These are phyloP conservation scores for Datura wrightii DNA, from an alignment of 257 asterid genomes.

Conservation along the genomic window DNA sequence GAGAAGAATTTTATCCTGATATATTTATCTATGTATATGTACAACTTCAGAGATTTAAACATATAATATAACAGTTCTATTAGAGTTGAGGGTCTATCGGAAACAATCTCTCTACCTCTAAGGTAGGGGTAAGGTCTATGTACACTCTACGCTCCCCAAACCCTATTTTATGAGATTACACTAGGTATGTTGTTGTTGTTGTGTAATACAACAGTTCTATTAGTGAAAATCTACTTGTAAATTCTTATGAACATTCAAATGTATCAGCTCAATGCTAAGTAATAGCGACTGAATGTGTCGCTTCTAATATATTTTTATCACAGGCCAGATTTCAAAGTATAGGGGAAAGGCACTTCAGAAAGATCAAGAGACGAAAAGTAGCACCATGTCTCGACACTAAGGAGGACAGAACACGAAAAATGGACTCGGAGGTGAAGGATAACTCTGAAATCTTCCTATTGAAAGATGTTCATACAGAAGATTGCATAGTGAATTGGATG, in stretches of 20 bases:
- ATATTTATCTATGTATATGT: neutral
- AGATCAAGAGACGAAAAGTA: conserved; percentile 36
- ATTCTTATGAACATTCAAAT: neutral
- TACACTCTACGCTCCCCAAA: too few species aligned
- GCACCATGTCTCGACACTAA: neutral
- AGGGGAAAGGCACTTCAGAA: neutral
- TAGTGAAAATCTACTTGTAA: neutral
- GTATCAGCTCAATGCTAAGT: neutral
- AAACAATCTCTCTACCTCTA: too few species aligned
- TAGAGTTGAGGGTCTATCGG: neutral
- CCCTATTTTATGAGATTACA: too few species aligned
- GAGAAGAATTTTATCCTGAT: neutral
- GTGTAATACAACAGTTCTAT: neutral
- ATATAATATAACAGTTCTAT: neutral
- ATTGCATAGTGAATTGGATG: conserved; percentile 35
- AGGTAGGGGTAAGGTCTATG: too few species aligned
- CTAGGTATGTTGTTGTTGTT: too few species aligned
- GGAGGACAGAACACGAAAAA: conserved; percentile 11
- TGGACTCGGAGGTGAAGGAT: conserved; percentile 27
- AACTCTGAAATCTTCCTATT: neutral
- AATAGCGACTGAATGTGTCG: neutral
- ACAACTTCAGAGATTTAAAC: neutral
- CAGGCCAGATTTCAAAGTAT: conserved; percentile 23
- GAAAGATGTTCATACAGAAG: neutral
- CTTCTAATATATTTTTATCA: neutral